Conservation (phyloP, 2,329 filamentous ascomycete genomes). For the Fusarium equiseti region DNA sequence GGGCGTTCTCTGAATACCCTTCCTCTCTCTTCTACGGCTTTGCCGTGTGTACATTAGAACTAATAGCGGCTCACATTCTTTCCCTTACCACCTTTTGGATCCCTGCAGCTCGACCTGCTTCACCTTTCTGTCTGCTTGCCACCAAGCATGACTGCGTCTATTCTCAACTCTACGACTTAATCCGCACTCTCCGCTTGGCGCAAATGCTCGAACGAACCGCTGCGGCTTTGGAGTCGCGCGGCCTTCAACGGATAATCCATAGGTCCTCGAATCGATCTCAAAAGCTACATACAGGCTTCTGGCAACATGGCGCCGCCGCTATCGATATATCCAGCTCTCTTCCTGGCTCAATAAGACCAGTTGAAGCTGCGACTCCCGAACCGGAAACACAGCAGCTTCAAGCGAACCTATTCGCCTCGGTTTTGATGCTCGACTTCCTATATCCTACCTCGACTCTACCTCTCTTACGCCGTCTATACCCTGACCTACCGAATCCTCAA, state of each 20-base stretch:
- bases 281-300: conserved; percentile 64
- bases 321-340: conserved; percentile 61
- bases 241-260: conserved; percentile 65
- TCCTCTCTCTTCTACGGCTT: background rate
- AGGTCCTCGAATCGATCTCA: conserved; percentile 56
- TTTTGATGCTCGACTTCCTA: conserved; percentile 67
- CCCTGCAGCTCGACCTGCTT: background rate
- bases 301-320: conserved; percentile 65
- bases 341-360: conserved; percentile 51
- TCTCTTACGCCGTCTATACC: conserved; percentile 56
- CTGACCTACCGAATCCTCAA: conserved; percentile 45
- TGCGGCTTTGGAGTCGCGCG: conserved; percentile 67
- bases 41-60: conserved; percentile 1
- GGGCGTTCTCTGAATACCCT: background rate
- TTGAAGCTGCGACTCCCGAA: conserved; percentile 38
- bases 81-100: background rate
- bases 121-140: conserved; percentile 7
- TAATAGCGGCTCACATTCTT: background rate
- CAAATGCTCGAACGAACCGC: conserved; percentile 71
- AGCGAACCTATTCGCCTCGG: conserved; percentile 57
- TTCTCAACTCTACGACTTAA: conserved; percentile 31
- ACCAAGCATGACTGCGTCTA: conserved; percentile 44
- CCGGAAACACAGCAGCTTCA: conserved; percentile 44
- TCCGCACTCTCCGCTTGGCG: conserved; percentile 18
- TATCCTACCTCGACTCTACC: conserved; percentile 62